A percentile compares a stretch with the other conserved stretches of the same genome.
phyloP scores from a whole-genome alignment of 148 eudicot species.

The Fallopia convolvulus region DNA sequence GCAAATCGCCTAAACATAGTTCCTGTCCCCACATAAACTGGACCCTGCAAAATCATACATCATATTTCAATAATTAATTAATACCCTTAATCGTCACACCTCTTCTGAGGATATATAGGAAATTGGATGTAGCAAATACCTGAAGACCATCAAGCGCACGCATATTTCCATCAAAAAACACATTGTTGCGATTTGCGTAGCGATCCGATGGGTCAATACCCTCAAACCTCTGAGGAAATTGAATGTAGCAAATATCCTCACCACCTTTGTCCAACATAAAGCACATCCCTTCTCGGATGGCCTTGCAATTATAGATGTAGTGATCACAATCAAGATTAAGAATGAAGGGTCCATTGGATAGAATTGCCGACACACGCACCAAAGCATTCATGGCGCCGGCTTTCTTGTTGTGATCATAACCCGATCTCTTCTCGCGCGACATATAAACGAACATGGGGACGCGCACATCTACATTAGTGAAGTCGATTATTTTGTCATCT shows the following conservation, averaged over 20 bases:
- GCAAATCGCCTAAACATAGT: slow-evolving; percentile 88
- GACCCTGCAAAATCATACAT: slow-evolving; percentile 41
- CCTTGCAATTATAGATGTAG: slow-evolving; percentile 61
- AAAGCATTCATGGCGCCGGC: slow-evolving; percentile 76
- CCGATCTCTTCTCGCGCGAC: slow-evolving; percentile 67
- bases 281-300: slow-evolving; percentile 94
- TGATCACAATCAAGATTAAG: slow-evolving; percentile 97
- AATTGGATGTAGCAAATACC: slow-evolving; percentile 11
- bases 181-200: slow-evolving; percentile 91
- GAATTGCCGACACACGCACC: slow-evolving; percentile 72
- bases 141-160: slow-evolving; percentile 93
- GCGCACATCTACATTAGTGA: slow-evolving; percentile 64
- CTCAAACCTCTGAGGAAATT: slow-evolving; percentile 93
- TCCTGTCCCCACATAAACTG: slow-evolving; percentile 92
- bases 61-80: too few species aligned
- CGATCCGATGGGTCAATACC: slow-evolving; percentile 94
- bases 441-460: slow-evolving; percentile 85
- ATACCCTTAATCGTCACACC: too few species aligned
- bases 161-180: slow-evolving; percentile 94
- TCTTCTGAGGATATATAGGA: too few species aligned
- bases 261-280: slow-evolving; percentile 97
- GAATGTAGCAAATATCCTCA: slow-evolving; percentile 88
- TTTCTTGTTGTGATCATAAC: slow-evolving; percentile 77
- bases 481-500: slow-evolving; percentile 51
- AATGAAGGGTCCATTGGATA: slow-evolving; percentile 88